These are phyloP conservation scores for Zymoseptoria pseudotritici DNA, from an alignment of 2,329 filamentous ascomycete genomes.

Conservation along the genomic window DNA sequence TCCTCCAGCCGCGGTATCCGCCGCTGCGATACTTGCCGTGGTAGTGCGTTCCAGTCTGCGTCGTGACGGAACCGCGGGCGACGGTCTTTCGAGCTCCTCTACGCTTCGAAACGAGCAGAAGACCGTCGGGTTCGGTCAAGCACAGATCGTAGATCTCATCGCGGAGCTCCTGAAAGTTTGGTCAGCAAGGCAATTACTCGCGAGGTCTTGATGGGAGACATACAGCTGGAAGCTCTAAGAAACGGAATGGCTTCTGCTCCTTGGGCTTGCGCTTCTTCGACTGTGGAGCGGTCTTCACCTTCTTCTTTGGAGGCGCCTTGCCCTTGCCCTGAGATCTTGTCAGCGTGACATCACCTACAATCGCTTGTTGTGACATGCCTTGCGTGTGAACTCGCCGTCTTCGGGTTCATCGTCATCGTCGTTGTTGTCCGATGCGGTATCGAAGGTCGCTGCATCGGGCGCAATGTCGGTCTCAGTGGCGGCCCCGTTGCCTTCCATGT, in stretches of 20 bases:
- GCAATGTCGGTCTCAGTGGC: background rate
- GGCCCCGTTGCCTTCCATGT: background rate
- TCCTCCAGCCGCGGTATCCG: background rate
- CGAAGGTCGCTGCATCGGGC: background rate
- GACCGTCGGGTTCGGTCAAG: conserved; percentile 16
- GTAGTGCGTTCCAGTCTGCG: background rate
- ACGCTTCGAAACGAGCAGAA: conserved; percentile 15
- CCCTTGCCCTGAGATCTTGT: background rate
- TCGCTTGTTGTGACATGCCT: background rate
- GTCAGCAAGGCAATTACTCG: background rate
- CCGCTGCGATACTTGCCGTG: background rate
- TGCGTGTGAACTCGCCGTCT: background rate
- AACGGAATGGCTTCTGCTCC: conserved; percentile 19
- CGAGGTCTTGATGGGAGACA: background rate
- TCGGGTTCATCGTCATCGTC: background rate
- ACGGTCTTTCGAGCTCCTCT: conserved; percentile 19
- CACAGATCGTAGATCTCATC: conserved; percentile 26
- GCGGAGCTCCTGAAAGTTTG: conserved; percentile 16
- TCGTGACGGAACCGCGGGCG: conserved; percentile 8
- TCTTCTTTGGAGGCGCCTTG: background rate
- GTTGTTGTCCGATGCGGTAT: background rate
- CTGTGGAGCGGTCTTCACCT: background rate
- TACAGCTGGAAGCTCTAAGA: conserved; percentile 17
- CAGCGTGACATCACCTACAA: background rate
- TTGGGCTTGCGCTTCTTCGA: conserved; percentile 8